Conservation (phyloP, 1,284 basidiomycete species). For the Cystobasidium pallidum region DNA sequence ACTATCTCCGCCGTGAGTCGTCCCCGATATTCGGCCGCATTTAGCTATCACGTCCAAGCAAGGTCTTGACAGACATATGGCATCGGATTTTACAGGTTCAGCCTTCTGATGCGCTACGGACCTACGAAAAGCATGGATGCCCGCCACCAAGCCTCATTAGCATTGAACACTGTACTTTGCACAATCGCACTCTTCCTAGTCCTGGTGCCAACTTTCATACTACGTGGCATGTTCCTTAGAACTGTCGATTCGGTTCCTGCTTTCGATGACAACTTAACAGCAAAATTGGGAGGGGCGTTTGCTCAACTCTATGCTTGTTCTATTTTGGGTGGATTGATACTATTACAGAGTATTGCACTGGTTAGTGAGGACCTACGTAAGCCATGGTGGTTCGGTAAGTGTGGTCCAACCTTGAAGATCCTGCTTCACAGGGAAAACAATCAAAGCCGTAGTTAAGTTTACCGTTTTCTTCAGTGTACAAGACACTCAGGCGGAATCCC, state of each 20-base stretch:
- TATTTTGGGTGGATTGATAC: conserved; percentile 32
- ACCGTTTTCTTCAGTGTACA: conserved; percentile 20
- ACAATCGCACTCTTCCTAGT: conserved; percentile 11
- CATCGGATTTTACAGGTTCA: conserved; percentile 1
- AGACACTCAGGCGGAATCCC: conserved; percentile 1
- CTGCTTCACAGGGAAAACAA: too few species aligned
- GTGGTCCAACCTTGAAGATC: too few species aligned
- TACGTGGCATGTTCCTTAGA: conserved; percentile 10
- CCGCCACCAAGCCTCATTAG: conserved; percentile 20
- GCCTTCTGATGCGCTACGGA: conserved; percentile 13
- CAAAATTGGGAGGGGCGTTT: conserved; percentile 31
- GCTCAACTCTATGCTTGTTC: conserved; percentile 30
- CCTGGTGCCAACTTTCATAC: conserved; percentile 5
- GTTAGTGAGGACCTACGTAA: conserved; percentile 30
- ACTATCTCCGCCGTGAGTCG: not conserved
- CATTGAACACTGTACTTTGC: conserved; percentile 5
- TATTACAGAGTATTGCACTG: conserved; percentile 22
- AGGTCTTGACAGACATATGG: too few species aligned
- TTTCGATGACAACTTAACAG: conserved; percentile 2
- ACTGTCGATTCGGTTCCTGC: conserved; percentile 24
- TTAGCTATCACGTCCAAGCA: too few species aligned
- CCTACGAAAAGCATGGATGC: conserved; percentile 17
- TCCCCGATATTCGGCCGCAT: not conserved
- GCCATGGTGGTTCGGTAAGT: conserved; percentile 24
- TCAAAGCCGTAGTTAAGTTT: too few species aligned